These are phyloP conservation scores for Inga oerstediana DNA, from an alignment of 306 rosid genomes.

Conservation along the genomic window DNA sequence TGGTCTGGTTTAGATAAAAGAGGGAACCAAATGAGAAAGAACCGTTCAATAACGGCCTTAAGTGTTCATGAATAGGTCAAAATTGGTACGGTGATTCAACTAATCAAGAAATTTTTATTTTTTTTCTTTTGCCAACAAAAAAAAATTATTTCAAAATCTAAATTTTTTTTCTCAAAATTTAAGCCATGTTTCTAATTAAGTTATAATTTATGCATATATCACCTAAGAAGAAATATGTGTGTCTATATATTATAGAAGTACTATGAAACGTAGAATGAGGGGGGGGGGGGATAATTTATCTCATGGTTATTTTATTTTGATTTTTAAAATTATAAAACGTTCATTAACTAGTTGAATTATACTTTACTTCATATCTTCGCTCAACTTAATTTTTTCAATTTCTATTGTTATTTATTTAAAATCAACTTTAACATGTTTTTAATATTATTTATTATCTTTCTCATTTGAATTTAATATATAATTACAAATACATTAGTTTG, in stretches of 20 bases:
- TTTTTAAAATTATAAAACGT: not conserved
- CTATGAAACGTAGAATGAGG: not conserved
- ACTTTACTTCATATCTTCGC: not conserved
- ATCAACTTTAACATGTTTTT: not conserved
- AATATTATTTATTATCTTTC: too few relatives aligned
- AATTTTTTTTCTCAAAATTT: too few relatives aligned
- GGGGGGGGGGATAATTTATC: too few relatives aligned
- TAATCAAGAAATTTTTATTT: too few relatives aligned
- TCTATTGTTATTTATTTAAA: not conserved
- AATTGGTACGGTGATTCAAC: not conserved
- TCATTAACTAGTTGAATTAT: not conserved
- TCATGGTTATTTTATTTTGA: not conserved
- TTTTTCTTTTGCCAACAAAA: too few relatives aligned
- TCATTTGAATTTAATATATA: not conserved
- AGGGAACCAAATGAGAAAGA: not conserved
- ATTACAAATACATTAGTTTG: not conserved
- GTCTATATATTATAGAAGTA: not conserved
- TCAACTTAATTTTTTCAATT: not conserved
- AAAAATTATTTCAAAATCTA: not conserved
- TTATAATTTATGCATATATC: not conserved
- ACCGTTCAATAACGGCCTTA: too few relatives aligned
- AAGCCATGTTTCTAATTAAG: not conserved
- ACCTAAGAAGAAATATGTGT: not conserved
- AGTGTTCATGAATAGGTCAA: not conserved
- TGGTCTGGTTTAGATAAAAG: not conserved